Conservation (phyloP, 495 filamentous ascomycete species). For the Astrocystis sublimbata region DNA sequence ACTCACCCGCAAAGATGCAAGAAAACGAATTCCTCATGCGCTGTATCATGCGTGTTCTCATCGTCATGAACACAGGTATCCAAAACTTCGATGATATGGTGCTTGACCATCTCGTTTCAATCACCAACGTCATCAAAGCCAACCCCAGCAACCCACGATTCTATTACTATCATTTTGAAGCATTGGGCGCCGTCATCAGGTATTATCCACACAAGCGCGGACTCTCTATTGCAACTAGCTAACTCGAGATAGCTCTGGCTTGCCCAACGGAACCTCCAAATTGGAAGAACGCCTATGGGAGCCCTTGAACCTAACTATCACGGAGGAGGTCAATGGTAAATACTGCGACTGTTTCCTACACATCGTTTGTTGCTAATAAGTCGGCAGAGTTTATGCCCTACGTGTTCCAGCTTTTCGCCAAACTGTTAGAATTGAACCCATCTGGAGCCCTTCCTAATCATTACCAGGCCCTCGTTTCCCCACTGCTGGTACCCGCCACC, state of each 20-base stretch:
- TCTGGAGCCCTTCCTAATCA: conserved; percentile 69
- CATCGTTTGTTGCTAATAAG: conserved; percentile 16
- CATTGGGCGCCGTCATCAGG: conserved; percentile 90
- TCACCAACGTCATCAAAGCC: conserved; percentile 81
- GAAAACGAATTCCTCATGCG: conserved; percentile 99
- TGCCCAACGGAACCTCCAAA: conserved; percentile 58
- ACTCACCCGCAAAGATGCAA: conserved; percentile 85
- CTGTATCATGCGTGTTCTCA: conserved; percentile 94
- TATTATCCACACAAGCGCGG: conserved; percentile 31
- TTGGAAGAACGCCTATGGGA: conserved; percentile 75
- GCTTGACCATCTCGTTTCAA: conserved; percentile 74
- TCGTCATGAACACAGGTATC: conserved; percentile 82
- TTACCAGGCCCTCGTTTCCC: conserved; percentile 72
- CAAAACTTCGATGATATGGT: conserved; percentile 69
- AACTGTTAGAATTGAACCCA: conserved; percentile 81
- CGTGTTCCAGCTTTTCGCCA: conserved; percentile 91
- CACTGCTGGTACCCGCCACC: conserved; percentile 70
- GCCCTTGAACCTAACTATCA: conserved; percentile 74
- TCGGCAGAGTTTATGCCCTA: conserved; percentile 87
- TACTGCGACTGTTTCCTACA: background rate
- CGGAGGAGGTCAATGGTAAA: conserved; percentile 76
- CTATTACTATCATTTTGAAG: conserved; percentile 98
- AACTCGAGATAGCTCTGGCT: conserved; percentile 61
- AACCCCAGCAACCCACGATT: conserved; percentile 98
- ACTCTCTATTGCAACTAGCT: background rate